Conservation (phyloP, 148 eudicot species). For the Vaccinium macrocarpon region DNA sequence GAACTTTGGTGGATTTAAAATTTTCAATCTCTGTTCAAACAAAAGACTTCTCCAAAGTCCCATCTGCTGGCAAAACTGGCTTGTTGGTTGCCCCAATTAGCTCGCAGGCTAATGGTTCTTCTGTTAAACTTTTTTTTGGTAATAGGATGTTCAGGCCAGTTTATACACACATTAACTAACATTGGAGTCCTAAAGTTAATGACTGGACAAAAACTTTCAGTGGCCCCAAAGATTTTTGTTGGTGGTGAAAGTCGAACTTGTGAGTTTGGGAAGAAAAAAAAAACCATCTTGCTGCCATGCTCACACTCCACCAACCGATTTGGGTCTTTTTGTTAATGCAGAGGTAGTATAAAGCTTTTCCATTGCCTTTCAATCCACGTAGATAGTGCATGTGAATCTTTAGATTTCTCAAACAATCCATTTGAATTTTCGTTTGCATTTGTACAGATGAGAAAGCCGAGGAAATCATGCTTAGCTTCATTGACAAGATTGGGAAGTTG, state of each 20-base stretch:
- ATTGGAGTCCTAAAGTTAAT: not conserved
- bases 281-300: not conserved
- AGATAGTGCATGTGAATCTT: not conserved
- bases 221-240: not conserved
- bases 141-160: not conserved
- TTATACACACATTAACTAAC: not conserved
- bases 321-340: not conserved
- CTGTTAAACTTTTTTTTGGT: not conserved
- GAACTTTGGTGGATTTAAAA: not conserved
- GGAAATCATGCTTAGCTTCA: conserved; percentile 18
- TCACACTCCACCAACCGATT: not conserved
- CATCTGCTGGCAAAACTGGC: not conserved
- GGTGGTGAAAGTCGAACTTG: not conserved
- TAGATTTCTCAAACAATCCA: not conserved
- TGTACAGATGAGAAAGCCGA: conserved; percentile 20
- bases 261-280: not conserved
- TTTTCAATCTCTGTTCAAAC: not conserved
- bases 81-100: not conserved
- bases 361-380: not conserved
- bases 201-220: not conserved
- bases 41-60: not conserved
- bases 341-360: not conserved
- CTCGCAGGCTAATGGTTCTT: not conserved
- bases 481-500: conserved; percentile 13
- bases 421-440: not conserved